Evolutionary conservation across 2,329 filamentous ascomycete genomes (phyloP).

Genomic region (Corniculantispora saksenae): DNA sequence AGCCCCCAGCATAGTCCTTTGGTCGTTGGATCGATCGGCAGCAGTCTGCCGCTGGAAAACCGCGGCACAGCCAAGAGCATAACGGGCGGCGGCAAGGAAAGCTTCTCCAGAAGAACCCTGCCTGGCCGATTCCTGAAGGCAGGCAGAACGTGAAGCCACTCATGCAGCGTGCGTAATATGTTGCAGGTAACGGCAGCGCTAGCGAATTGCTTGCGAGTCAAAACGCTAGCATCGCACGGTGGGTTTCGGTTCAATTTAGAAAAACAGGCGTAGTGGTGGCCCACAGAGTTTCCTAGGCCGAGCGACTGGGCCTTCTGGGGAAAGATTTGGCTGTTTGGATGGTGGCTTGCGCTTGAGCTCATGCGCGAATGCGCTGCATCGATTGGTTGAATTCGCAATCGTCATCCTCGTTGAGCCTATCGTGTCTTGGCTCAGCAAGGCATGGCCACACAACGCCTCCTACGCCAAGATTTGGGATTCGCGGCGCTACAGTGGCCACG

Average conservation of each 20-base stretch:
- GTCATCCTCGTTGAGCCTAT: not conserved
- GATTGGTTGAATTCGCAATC: conserved; percentile 7
- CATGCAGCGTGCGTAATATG: conserved; percentile 12
- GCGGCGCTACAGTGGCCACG: not conserved
- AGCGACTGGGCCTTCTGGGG: not conserved
- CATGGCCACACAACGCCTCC: not conserved
- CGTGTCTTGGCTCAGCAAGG: not conserved
- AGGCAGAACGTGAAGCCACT: not conserved
- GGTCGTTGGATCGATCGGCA: conserved; percentile 1
- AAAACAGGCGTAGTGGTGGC: not conserved
- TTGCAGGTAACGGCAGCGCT: not conserved
- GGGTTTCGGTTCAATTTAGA: not conserved
- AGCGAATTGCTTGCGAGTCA: not conserved
- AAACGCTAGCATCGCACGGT: conserved; percentile 10
- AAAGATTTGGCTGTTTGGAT: not conserved
- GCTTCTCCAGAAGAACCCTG: not conserved
- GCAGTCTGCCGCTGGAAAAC: not conserved
- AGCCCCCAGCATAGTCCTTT: not conserved
- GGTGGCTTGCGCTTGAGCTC: conserved; percentile 10
- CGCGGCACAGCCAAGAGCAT: not conserved
- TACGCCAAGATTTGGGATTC: not conserved
- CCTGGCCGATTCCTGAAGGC: not conserved
- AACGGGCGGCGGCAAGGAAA: not conserved
- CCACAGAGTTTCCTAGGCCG: not conserved
- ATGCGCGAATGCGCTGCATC: conserved; percentile 11